A percentile compares a stretch with the other conserved stretches of the same genome.
These are phyloP conservation scores for Phyllosticta ampelicida DNA, from an alignment of 2,329 filamentous ascomycete genomes.

Conservation along the genomic window DNA sequence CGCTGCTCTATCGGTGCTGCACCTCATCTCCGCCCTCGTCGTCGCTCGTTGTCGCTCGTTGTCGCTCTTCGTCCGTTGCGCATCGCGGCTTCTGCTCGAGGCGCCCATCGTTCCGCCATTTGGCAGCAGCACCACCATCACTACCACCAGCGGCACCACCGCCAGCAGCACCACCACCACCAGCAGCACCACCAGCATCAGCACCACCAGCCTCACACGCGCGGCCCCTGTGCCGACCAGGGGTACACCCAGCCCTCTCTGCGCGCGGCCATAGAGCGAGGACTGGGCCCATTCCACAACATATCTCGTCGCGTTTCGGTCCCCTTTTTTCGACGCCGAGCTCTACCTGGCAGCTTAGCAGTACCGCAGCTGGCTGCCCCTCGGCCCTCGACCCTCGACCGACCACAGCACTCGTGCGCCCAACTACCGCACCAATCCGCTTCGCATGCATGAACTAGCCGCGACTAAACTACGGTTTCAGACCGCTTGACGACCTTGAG, in stretches of 20 bases:
- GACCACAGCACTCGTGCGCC: constrained; percentile 4
- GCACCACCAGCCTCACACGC: background rate
- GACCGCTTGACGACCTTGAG: constrained; percentile 17
- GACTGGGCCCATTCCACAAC: background rate
- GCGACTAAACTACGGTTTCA: constrained; percentile 9
- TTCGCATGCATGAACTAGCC: constrained; percentile 11
- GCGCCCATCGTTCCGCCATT: background rate
- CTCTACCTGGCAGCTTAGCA: background rate
- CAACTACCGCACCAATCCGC: constrained; percentile 7
- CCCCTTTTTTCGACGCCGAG: background rate
- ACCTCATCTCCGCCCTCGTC: background rate
- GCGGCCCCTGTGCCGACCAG: background rate
- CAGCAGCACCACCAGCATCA: background rate
- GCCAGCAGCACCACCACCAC: background rate
- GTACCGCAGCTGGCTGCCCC: background rate
- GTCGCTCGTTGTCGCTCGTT: background rate
- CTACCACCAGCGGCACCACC: too few relatives aligned
- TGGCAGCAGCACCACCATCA: background rate
- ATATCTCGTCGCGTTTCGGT: background rate
- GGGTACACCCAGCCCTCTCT: background rate
- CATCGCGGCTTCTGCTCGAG: background rate
- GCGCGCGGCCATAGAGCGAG: background rate
- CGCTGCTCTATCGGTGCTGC: background rate
- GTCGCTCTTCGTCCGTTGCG: background rate
- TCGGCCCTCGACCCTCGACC: constrained; percentile 6